A percentile compares a stretch with the other conserved stretches of the same genome.
These are phyloP conservation scores for Yarrowia divulgata DNA, from an alignment of 805 yeast species.

Conservation along the genomic window DNA sequence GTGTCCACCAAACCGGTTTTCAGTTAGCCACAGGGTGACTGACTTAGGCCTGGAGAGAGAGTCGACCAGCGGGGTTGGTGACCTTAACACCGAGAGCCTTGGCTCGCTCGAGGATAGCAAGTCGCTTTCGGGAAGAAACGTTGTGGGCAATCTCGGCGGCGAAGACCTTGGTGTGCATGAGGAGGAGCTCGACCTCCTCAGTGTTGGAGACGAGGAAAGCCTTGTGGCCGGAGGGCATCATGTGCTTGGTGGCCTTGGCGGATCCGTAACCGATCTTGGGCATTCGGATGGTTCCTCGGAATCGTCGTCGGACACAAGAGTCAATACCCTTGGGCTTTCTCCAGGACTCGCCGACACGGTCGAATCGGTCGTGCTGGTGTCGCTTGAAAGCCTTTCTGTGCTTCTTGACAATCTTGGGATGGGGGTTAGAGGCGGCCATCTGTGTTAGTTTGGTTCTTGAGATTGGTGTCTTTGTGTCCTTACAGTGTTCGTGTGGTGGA, in stretches of 20 bases:
- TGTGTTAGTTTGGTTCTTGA: constrained; percentile 38
- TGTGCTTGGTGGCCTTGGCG: constrained; percentile 96
- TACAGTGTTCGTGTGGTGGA: constrained; percentile 11
- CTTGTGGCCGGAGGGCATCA: constrained; percentile 98
- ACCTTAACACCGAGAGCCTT: constrained; percentile 98
- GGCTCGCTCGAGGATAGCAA: constrained; percentile 93
- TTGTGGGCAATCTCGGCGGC: constrained; percentile 99
- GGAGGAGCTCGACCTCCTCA: constrained; percentile 91
- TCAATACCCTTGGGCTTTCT: constrained; percentile 99
- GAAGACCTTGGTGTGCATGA: constrained; percentile 96
- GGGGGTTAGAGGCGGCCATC: constrained; percentile 98
- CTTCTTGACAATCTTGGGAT: constrained; percentile 99
- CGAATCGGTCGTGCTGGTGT: constrained; percentile 99
- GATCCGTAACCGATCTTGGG: constrained; percentile 99
- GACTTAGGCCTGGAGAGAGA: constrained; percentile 91
- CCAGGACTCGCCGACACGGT: constrained; percentile 98
- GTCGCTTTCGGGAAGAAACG: constrained; percentile 98
- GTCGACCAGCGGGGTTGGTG: constrained; percentile 99
- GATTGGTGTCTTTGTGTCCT: not conserved
- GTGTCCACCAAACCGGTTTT: constrained; percentile 34
- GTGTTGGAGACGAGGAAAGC: constrained; percentile 91
- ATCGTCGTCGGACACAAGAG: constrained; percentile 97
- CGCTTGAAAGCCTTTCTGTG: constrained; percentile 99
- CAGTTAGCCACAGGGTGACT: constrained; percentile 35
- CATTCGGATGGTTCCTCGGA: constrained; percentile 99